phyloP scores from a whole-genome alignment of 1,284 basidiomycete species.

The Inonotus hispidus region DNA sequence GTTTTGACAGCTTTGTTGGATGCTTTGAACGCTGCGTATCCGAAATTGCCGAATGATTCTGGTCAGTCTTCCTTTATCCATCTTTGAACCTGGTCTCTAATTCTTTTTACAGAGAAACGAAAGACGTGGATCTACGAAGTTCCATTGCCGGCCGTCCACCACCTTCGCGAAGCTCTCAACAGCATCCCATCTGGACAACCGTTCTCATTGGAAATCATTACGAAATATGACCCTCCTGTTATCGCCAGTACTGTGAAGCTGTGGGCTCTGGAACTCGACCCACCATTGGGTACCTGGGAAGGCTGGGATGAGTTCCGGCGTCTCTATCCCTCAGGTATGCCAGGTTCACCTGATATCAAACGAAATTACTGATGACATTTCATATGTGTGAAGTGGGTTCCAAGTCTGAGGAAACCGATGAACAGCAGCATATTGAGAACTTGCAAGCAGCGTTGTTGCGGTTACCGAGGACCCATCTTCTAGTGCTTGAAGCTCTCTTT shows the following conservation, averaged over 20 bases:
- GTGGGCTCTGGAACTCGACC: slow-evolving; percentile 83
- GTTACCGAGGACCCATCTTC: slow-evolving; percentile 76
- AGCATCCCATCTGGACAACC: slow-evolving; percentile 59
- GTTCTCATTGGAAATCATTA: slow-evolving; percentile 60
- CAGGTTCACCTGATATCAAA: not conserved
- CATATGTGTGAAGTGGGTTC: slow-evolving; percentile 44
- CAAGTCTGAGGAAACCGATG: slow-evolving; percentile 42
- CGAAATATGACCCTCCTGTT: slow-evolving; percentile 79
- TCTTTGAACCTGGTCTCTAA: not conserved
- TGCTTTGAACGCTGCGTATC: slow-evolving; percentile 63
- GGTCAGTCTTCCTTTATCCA: slow-evolving; percentile 40
- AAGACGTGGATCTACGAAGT: slow-evolving; percentile 93
- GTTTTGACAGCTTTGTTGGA: slow-evolving; percentile 67
- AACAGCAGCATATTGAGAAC: slow-evolving; percentile 60
- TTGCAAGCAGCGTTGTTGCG: slow-evolving; percentile 64
- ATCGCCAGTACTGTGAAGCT: slow-evolving; percentile 81
- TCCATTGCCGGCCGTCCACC: slow-evolving; percentile 75
- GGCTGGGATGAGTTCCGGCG: slow-evolving; percentile 87
- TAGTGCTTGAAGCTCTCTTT: slow-evolving; percentile 76
- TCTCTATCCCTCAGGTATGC: slow-evolving; percentile 63
- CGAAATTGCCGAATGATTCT: slow-evolving; percentile 53
- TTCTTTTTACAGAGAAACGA: slow-evolving; percentile 58
- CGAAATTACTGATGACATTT: slow-evolving; percentile 6
- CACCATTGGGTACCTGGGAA: slow-evolving; percentile 78
- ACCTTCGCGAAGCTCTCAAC: slow-evolving; percentile 79